A percentile compares a stretch with the other conserved stretches of the same genome.
These are phyloP conservation scores for Diplodia scrobiculata DNA, from an alignment of 2,329 filamentous ascomycete species.

Conservation along the genomic window DNA sequence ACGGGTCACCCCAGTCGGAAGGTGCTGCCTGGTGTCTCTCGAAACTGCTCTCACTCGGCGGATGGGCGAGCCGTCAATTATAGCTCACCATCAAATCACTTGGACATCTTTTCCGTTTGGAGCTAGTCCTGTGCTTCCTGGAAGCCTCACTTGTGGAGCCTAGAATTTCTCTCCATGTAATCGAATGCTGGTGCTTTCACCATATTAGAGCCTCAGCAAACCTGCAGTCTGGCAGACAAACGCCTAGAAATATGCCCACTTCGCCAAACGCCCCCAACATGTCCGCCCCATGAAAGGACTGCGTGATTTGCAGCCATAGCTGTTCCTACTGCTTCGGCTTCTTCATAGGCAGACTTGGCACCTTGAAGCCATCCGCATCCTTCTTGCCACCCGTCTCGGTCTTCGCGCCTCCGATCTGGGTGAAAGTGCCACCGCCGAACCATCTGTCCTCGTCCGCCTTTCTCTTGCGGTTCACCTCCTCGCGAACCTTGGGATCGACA, in stretches of 20 bases:
- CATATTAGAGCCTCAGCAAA: background rate
- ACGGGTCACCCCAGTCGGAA: background rate
- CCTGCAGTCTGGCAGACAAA: background rate
- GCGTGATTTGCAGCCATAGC: background rate
- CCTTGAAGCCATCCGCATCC: slow-evolving; percentile 73
- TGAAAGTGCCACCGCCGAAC: slow-evolving; percentile 98
- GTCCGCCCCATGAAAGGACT: background rate
- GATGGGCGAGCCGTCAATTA: too few relatives aligned
- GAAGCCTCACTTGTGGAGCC: background rate
- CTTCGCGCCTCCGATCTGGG: slow-evolving; percentile 65
- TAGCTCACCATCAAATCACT: background rate
- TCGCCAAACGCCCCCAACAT: slow-evolving; percentile 14
- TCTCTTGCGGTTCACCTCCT: slow-evolving; percentile 83
- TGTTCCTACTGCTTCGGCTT: slow-evolving; percentile 60
- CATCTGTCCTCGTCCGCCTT: slow-evolving; percentile 94
- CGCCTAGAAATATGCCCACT: background rate
- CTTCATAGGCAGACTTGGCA: slow-evolving; percentile 69
- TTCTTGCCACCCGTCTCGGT: slow-evolving; percentile 41
- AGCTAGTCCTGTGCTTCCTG: background rate
- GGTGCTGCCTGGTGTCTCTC: background rate
- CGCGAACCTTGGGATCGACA: slow-evolving; percentile 87
- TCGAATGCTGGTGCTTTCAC: background rate
- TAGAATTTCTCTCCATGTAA: background rate
- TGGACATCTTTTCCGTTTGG: slow-evolving; percentile 14
- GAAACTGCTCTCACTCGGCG: background rate